Evolutionary conservation across 371 early-diverging fungal genomes (phyloP).

Genomic region (Parasitella parasitica): DNA sequence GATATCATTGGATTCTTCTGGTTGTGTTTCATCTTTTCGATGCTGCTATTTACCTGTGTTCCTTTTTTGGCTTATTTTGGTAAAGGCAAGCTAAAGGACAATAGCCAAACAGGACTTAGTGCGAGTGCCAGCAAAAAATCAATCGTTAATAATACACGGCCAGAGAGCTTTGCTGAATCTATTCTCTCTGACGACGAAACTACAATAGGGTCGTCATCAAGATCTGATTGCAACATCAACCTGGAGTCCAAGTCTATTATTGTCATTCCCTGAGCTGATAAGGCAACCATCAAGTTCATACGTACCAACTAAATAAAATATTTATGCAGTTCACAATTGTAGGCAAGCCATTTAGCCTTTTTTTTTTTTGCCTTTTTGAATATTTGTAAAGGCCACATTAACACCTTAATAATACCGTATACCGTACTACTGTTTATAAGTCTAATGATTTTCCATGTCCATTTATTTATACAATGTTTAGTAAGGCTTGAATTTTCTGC

Average conservation of each 20-base stretch:
- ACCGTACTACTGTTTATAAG: too few species aligned
- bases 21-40: slow-evolving; percentile 7
- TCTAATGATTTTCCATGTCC: too few species aligned
- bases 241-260: neutral
- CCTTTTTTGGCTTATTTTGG: neutral
- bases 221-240: neutral
- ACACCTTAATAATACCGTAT: too few species aligned
- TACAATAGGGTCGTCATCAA: neutral
- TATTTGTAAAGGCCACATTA: too few species aligned
- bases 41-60: neutral
- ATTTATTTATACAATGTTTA: slow-evolving; percentile 38
- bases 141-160: neutral
- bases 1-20: slow-evolving; percentile 6
- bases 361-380: too few species aligned
- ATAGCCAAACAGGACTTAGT: neutral
- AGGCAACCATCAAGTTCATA: too few species aligned
- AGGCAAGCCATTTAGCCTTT: too few species aligned
- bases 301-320: too few species aligned
- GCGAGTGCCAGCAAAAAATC: neutral
- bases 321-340: too few species aligned
- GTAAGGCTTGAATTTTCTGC: slow-evolving; percentile 87
- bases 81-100: neutral
- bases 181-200: slow-evolving; percentile 8
- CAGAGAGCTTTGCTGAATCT: slow-evolving; percentile 7
- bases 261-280: neutral